phyloP scores from a whole-genome alignment of 306 rosid species.

The Cicer arietinum region DNA sequence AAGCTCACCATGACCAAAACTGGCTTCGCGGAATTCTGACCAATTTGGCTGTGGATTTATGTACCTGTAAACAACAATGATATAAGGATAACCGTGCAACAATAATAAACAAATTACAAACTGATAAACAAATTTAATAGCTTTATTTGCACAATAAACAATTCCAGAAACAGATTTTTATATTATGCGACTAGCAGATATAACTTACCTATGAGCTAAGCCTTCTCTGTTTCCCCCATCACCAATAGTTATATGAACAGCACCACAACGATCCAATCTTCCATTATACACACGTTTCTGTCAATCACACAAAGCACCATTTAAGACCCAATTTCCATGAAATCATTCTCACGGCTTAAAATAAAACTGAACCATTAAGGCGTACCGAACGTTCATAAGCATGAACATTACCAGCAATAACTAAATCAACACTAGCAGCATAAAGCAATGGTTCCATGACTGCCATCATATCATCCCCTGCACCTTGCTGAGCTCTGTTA shows the following conservation, averaged over 20 bases:
- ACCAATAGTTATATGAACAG: slow-evolving; percentile 93
- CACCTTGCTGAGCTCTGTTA: slow-evolving; percentile 90
- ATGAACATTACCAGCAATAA: slow-evolving; percentile 90
- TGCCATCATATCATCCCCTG: slow-evolving; percentile 80
- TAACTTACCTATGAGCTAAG: slow-evolving; percentile 73
- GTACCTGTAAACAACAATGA: slow-evolving; percentile 56
- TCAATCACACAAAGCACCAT: slow-evolving; percentile 17
- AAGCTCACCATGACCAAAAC: slow-evolving; percentile 96
- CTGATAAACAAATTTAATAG: slow-evolving; percentile 4
- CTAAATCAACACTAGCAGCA: slow-evolving; percentile 80
- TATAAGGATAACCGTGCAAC: background rate
- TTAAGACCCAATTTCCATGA: slow-evolving; percentile 19
- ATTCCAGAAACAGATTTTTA: slow-evolving; percentile 25
- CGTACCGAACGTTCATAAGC: slow-evolving; percentile 95
- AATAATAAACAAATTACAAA: slow-evolving; percentile 12
- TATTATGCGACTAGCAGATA: slow-evolving; percentile 21
- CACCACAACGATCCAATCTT: slow-evolving; percentile 76
- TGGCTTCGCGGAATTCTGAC: slow-evolving; percentile 91
- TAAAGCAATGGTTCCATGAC: slow-evolving; percentile 82
- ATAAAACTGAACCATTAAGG: background rate
- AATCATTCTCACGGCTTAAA: slow-evolving; percentile 1
- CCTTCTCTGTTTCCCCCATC: slow-evolving; percentile 99
- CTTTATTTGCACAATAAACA: background rate
- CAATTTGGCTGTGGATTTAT: slow-evolving; percentile 75
- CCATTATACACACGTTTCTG: slow-evolving; percentile 83